Evolutionary conservation across 2,329 filamentous ascomycete genomes (phyloP), one percentile per base, ranked within the genome.

Genomic region (Pseudogymnoascus sp.): DNA sequence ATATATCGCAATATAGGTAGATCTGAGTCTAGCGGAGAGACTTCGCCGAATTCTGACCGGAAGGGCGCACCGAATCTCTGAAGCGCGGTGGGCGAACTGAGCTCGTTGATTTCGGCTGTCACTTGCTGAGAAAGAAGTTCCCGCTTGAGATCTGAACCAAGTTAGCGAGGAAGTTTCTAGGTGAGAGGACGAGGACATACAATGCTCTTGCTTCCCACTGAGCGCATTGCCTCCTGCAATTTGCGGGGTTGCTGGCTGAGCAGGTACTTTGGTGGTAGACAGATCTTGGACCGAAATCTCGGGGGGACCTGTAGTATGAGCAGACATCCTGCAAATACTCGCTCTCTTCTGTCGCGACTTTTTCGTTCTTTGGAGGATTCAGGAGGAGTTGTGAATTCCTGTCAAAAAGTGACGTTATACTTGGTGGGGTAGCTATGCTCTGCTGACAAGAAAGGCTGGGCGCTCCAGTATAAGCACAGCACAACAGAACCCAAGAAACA

Each of bases 201-300:
- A 99, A 74, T 99, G 94, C 74, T 99, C 94, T 81, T 99, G 93
- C 77, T 97, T 97, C 67, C 94, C 94, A 0, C 92, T 96, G 72
- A 99, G 77, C 5, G 77, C 68, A 64, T 26, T 26, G 29, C 47
- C 57, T 39, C 35, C 35, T 11, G 57, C 57, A 59, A 26, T 59
- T 33, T 54, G 47, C 47, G 47, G 29, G 47, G 47, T 4, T 50
- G 47, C 47, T 54, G 47, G 29, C 26, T 54, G 47, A 13, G 5
- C 29, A 33, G 26, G n/a, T 33, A 13, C 47, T 9, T 33, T 33
- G 29, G 47, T 10, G 47, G 29, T 10, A 33, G 31, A 35, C 29
- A 54, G 47, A 15, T 35, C 47, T 54, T 54, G 29, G 29, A 35
- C 47, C n/a, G 47, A 54, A 33, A 35, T 54, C 29, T 54, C 47